phyloP scores from a whole-genome alignment of 192 early-diverging fungal genomes.

The Gamsiella multidivaricata region DNA sequence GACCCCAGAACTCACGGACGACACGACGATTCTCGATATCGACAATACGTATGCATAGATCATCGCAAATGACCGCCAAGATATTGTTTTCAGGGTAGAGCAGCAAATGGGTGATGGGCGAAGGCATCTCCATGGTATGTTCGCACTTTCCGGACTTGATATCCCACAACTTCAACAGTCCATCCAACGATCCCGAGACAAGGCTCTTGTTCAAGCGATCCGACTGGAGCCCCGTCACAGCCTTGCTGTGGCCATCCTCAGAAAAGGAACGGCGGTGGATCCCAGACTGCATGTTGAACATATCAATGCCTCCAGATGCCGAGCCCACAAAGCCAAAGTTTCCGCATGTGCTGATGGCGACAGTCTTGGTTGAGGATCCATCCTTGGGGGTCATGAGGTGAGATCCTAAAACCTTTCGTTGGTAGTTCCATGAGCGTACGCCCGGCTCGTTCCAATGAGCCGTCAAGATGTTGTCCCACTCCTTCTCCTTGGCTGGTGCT shows the following conservation, averaged over 20 bases:
- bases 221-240: constrained; percentile 81
- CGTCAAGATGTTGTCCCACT: constrained; percentile 95
- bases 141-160: constrained; percentile 74
- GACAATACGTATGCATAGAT: constrained; percentile 87
- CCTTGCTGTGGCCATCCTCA: constrained; percentile 78
- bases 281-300: constrained; percentile 98
- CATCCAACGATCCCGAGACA: constrained; percentile 85
- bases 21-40: constrained; percentile 85
- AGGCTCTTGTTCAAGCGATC: constrained; percentile 79
- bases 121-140: constrained; percentile 72
- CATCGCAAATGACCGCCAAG: constrained; percentile 87
- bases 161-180: constrained; percentile 88
- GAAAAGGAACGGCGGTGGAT: constrained; percentile 75
- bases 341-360: constrained; percentile 87
- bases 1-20: constrained; percentile 91
- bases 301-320: constrained; percentile 79
- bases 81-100: constrained; percentile 81
- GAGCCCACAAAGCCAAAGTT: constrained; percentile 94
- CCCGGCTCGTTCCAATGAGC: constrained; percentile 80
- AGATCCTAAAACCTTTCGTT: constrained; percentile 80
- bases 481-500: constrained; percentile 69
- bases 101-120: constrained; percentile 70
- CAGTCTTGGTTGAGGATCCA: constrained; percentile 66
- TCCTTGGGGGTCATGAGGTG: constrained; percentile 74
- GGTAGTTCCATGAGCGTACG: constrained; percentile 87